Conservation (phyloP, 345 rosid species). For the Streptanthus diversifolius region DNA sequence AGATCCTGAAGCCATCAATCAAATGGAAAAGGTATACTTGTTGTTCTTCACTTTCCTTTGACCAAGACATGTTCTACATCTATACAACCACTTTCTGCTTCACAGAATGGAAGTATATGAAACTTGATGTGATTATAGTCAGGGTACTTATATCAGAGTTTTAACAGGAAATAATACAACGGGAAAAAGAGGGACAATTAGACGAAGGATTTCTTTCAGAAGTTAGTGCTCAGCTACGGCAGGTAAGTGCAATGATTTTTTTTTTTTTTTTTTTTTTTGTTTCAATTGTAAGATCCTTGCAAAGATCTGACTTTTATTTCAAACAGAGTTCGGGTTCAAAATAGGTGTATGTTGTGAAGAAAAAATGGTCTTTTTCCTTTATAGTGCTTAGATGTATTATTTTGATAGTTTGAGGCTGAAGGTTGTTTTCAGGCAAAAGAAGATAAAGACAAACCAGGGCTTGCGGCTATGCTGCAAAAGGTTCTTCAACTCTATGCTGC, state of each 20-base stretch:
- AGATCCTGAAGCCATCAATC: slow-evolving; percentile 60
- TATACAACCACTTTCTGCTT: background rate
- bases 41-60: background rate
- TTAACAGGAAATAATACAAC: slow-evolving; percentile 58
- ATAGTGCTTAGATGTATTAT: background rate
- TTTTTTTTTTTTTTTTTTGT: background rate
- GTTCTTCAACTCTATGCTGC: slow-evolving; percentile 90
- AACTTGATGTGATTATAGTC: slow-evolving; percentile 5
- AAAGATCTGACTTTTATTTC: background rate
- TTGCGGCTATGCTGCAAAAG: slow-evolving; percentile 86
- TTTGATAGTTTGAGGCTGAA: slow-evolving; percentile 27
- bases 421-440: slow-evolving; percentile 66
- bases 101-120: too few relatives aligned
- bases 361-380: background rate
- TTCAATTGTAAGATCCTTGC: background rate
- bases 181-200: slow-evolving; percentile 74
- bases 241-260: slow-evolving; percentile 42
- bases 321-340: background rate
- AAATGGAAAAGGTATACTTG: slow-evolving; percentile 61
- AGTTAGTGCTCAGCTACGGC: slow-evolving; percentile 86
- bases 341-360: background rate
- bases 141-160: background rate
- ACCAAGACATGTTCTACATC: background rate
- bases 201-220: slow-evolving; percentile 93
- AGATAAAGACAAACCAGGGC: slow-evolving; percentile 90